Percentiles rank a stretch among this genome's conserved stretches.
Evolutionary conservation across 352 stramenopile species (phyloP).

Genomic region (Phytophthora melonis): DNA sequence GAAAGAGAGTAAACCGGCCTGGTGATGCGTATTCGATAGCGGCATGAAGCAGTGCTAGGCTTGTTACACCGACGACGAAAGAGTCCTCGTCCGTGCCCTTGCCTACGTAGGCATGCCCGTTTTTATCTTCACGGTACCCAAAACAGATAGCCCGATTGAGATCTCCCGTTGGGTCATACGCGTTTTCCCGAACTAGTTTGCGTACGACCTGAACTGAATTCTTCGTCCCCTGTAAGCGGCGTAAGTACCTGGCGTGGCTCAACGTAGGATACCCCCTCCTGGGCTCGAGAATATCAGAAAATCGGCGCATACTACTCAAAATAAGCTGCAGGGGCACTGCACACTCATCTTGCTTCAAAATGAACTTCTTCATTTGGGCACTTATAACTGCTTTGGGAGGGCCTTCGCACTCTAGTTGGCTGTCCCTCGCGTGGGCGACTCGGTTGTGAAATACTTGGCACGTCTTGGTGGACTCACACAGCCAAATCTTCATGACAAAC

Average conservation of each 20-base stretch:
- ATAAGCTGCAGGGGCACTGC: background rate
- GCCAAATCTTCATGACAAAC: background rate
- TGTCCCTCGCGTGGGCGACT: background rate
- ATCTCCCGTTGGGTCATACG: background rate
- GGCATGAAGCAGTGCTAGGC: background rate
- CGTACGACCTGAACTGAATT: background rate
- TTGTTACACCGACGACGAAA: background rate
- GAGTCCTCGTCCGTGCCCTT: background rate
- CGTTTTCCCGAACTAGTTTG: background rate
- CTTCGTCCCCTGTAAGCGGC: background rate
- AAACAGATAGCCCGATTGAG: background rate
- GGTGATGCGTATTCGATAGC: too few relatives aligned
- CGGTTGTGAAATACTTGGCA: background rate
- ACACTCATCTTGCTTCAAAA: background rate
- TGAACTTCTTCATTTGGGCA: background rate
- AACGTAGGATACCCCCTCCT: background rate
- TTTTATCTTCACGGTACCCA: background rate
- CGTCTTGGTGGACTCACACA: background rate
- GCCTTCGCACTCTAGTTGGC: background rate
- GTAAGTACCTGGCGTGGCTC: background rate
- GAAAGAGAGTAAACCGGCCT: background rate
- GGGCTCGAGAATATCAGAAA: background rate
- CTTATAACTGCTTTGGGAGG: background rate
- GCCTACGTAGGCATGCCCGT: background rate
- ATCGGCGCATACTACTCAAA: background rate